Conservation (phyloP, 257 asterid genomes). For the Solanum dulcamara region DNA sequence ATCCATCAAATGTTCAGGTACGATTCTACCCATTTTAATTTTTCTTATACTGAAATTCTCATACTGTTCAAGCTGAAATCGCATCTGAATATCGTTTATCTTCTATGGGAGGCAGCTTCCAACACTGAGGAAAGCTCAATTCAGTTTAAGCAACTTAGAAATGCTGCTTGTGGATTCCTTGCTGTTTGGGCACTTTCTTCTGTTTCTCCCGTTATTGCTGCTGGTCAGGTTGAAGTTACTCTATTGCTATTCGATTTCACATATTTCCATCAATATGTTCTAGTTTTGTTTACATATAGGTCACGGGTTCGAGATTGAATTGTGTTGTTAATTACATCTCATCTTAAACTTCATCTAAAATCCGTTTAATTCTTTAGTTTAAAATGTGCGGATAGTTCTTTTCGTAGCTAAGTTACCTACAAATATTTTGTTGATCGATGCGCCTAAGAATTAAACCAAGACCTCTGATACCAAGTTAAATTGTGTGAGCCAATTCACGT, state of each 20-base stretch:
- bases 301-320: background rate
- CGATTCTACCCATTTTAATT: background rate
- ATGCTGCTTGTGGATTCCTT: conserved; percentile 71
- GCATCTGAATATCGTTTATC: background rate
- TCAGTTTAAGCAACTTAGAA: conserved; percentile 51
- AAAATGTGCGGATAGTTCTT: background rate
- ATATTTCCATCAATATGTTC: background rate
- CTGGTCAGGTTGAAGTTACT: conserved; percentile 30
- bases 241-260: background rate
- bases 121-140: conserved; percentile 10
- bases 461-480: background rate
- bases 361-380: background rate
- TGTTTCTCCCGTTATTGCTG: conserved; percentile 80
- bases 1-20: conserved; percentile 47
- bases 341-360: background rate
- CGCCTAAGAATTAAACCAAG: background rate
- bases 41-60: background rate
- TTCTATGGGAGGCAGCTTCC: conserved; percentile 20
- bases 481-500: background rate
- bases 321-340: background rate
- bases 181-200: conserved; percentile 76
- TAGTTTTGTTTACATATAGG: background rate
- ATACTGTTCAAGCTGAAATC: background rate
- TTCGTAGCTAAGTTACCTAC: background rate
- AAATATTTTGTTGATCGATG: background rate